Evolutionary conservation across 2,329 filamentous ascomycete genomes (phyloP).

Genomic region (Beauveria pseudobassiana): DNA sequence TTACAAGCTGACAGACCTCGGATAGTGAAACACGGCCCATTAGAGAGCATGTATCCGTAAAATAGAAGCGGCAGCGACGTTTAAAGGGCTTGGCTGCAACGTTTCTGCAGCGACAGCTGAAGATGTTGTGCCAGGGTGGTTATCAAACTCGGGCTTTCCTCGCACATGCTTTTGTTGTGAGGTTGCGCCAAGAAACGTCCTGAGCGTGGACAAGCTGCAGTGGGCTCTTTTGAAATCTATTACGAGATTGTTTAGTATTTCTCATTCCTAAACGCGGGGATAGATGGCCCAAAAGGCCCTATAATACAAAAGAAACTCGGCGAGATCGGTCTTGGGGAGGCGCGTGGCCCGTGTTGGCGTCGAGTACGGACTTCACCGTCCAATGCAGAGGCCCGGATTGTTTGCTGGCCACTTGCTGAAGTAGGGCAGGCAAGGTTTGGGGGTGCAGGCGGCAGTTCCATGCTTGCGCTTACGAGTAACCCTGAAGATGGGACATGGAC

Average conservation of each 20-base stretch:
- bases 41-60: not conserved
- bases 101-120: not conserved
- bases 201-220: not conserved
- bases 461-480: not conserved
- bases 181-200: not conserved
- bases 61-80: not conserved
- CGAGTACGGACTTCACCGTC: no score
- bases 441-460: not conserved
- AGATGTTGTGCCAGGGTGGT: not conserved
- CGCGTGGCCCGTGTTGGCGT: no score
- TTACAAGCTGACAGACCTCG: no score
- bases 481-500: not conserved
- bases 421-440: no score
- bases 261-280: not conserved
- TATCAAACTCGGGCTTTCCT: not conserved
- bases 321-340: not conserved
- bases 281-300: not conserved
- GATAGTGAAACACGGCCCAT: no score
- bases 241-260: not conserved
- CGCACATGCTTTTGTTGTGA: not conserved
- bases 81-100: not conserved
- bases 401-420: no score
- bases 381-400: no score
- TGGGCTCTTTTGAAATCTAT: not conserved
- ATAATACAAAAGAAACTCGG: no score